Conservation (phyloP, 164 flowering plant genomes). For the Vitis riparia region DNA sequence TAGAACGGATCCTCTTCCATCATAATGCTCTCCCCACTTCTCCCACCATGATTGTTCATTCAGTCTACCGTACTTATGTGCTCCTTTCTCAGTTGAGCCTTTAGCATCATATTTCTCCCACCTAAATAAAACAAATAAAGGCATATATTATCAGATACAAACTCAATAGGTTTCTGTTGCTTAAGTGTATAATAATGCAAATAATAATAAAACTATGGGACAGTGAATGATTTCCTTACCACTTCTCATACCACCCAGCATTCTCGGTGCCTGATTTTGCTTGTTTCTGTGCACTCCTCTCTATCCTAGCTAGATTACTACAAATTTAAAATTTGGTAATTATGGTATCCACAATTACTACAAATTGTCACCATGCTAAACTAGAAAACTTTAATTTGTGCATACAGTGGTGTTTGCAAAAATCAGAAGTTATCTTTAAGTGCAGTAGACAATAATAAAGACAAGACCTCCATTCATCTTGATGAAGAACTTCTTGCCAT, state of each 20-base stretch:
- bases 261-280: constrained; percentile 93
- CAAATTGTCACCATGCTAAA: neutral
- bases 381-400: neutral
- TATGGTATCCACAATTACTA: neutral
- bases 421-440: neutral
- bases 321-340: constrained; percentile 13
- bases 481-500: constrained; percentile 95
- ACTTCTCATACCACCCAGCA: constrained; percentile 98
- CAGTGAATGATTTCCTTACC: constrained; percentile 47
- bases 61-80: constrained; percentile 89
- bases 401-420: neutral
- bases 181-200: neutral
- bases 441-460: neutral
- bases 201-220: neutral
- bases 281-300: constrained; percentile 97
- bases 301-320: constrained; percentile 93
- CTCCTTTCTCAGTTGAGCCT: constrained; percentile 98
- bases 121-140: constrained; percentile 36
- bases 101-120: constrained; percentile 99
- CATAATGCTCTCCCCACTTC: constrained; percentile 97
- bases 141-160: neutral
- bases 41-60: constrained; percentile 99
- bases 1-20: constrained; percentile 92
- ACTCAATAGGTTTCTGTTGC: neutral
- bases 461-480: constrained; percentile 93